Evolutionary conservation across 2,329 filamentous ascomycete species (phyloP).

Genomic region (Intubia oerlemansii): DNA sequence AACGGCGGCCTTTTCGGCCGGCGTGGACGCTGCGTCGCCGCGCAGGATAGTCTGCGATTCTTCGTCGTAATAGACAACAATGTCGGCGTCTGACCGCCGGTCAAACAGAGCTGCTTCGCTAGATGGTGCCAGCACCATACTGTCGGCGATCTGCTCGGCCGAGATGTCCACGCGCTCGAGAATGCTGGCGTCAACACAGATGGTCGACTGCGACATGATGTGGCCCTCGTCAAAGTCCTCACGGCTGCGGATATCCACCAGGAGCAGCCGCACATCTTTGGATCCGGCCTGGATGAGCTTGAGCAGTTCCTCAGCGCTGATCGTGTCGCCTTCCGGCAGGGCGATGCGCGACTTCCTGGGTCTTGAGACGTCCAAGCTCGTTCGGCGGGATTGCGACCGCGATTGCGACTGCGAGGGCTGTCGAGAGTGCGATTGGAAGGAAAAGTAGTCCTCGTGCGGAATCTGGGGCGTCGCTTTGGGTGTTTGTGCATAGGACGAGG

Average conservation of each 20-base stretch:
- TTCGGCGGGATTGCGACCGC: conserved; percentile 9
- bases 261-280: conserved; percentile 39
- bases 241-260: conserved; percentile 71
- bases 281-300: conserved; percentile 39
- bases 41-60: conserved; percentile 31
- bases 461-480: conserved; percentile 6
- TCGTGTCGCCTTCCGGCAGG: conserved; percentile 31
- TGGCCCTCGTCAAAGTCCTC: conserved; percentile 75
- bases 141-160: conserved; percentile 39
- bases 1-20: conserved; percentile 32
- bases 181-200: conserved; percentile 73
- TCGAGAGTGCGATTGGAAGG: background rate
- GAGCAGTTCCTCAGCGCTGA: conserved; percentile 49
- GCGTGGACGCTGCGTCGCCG: conserved; percentile 6
- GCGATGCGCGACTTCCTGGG: conserved; percentile 18
- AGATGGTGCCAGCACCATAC: conserved; percentile 48
- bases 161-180: conserved; percentile 46
- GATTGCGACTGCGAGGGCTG: conserved; percentile 4
- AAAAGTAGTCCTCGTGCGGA: conserved; percentile 14
- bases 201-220: conserved; percentile 61
- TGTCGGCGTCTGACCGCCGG: conserved; percentile 52
- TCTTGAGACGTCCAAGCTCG: conserved; percentile 9
- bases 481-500: conserved; percentile 16
- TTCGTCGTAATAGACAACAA: conserved; percentile 83
- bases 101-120: conserved; percentile 58